Evolutionary conservation across 108 stramenopile species (phyloP), one percentile per base, ranked within the genome.

Genomic region (Asterionellopsis glacialis): DNA sequence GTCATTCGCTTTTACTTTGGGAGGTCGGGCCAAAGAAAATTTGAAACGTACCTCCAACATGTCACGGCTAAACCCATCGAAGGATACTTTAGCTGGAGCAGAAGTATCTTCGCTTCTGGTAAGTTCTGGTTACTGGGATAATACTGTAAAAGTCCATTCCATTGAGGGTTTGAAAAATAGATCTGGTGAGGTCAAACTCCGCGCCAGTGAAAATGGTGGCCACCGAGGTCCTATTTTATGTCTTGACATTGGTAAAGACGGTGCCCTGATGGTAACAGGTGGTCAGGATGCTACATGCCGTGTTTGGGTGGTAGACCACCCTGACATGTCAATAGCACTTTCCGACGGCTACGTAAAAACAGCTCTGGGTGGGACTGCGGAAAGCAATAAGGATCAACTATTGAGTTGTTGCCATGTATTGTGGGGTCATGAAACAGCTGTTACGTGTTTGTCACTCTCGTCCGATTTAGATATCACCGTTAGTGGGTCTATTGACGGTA

Each of bases 201-300:
- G 79, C 12, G 39, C 63, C 41, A 74, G 68, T 41, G 63, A 79
- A n/a, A 67, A 53, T 26, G 91, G 87, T 22, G 80, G 85, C 1
- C 87, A 88, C 62, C 64, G 67, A 28, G 91, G 85, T 41, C 63
- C 70, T 18, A 84, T 89, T 41, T 84, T 69, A 59, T 89, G 85
- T 61, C 60, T 89, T 11, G 62, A 78, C 44, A 65, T 83, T 5
- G 74, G 83, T 16, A 52, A 65, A 14, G 83, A 88, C 59, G 88
- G 82, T 55, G 82, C 67, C 15, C 44, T 84, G 10, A 59, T 88
- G 61, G 73, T 85, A 10, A 85, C 86, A 22, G 92, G 92, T 21
- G 87, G 86, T 23, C 69, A 84, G 19, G 92, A 93, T 63, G 72
- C 73, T 45, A 93, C 87, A n/a, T 80, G 84, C 59, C 70, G 80